Evolutionary conservation across 306 rosid genomes (phyloP), one percentile per base, ranked within the genome.

Genomic region (Carpinus viminea): DNA sequence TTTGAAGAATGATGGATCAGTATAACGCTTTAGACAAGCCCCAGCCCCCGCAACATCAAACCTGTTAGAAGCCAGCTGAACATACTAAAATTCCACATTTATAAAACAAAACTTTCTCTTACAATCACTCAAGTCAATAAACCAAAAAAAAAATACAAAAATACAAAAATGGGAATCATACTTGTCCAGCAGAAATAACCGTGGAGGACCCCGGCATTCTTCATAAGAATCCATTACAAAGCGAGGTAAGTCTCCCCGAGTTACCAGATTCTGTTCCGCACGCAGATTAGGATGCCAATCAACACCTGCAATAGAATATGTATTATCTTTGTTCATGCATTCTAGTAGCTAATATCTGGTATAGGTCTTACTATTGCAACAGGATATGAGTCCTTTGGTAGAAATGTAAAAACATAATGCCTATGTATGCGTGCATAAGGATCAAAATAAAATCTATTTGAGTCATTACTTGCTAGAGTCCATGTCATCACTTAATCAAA

Each of bases 41-140:
- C 99, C 98, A 79, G 94, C 98, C 70, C 98, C 99, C 53, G 97
- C 98, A 80, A 91, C 92, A 81, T 96, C 98, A 83, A 93, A 93
- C 93, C 99, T 96, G 87, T 80, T 61, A 73, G 70, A 90, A 84
- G 82, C 69, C 62, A 76, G 80, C 75, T 75, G 45, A 73, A 47
- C 62, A 74, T 70, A 57, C 20, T 34, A 80, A 82, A 77, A 38
- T n/a, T 12, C 47, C 59, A 55, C 77, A 89, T 46, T 73, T 20
- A 28, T 72, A 57, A 79, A 60, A 60, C 78, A 48, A 70, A 51
- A 73, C 66, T 55, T 24, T 24, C 64, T 26, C 9, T 41, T 73
- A 12, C 28, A 54, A 72, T 70, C 70, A 21, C 48, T 68, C 13
- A 45, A 73, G 72, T 78, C 69, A 50, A 13, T 13, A 15, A 31